Conservation (phyloP, 179 eudicot genomes). For the Nepenthes alata region DNA sequence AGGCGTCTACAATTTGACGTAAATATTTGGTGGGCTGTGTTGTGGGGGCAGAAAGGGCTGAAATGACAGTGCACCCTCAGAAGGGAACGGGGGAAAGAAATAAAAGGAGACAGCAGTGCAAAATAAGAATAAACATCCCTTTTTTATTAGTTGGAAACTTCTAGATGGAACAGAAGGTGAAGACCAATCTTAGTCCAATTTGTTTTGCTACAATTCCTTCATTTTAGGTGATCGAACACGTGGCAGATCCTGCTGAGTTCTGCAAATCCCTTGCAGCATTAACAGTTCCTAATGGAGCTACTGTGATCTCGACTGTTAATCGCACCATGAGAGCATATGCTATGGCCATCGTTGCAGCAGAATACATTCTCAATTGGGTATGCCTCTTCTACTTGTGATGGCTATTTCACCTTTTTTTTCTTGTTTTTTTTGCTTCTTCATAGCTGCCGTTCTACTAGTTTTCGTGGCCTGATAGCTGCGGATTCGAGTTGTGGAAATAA, state of each 20-base stretch:
- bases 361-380: conserved; percentile 90
- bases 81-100: no score
- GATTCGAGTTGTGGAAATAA: no score
- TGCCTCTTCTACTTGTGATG: conserved; percentile 1
- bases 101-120: no score
- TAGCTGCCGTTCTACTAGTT: no score
- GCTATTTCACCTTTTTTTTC: background rate
- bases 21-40: no score
- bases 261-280: conserved; percentile 76
- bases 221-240: conserved; percentile 84
- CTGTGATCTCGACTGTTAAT: conserved; percentile 75
- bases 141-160: background rate
- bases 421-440: background rate
- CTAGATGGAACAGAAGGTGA: background rate
- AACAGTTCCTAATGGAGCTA: conserved; percentile 67
- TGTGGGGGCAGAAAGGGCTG: no score
- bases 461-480: no score
- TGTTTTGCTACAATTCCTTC: background rate
- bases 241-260: conserved; percentile 83
- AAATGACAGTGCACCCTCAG: no score
- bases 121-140: no score
- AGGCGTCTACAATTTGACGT: no score
- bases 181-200: background rate
- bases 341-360: conserved; percentile 63
- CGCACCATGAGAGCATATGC: conserved; percentile 93